Base-by-base conservation (phyloP, 257 asterid species). In the Solanum tarijense region DNA sequence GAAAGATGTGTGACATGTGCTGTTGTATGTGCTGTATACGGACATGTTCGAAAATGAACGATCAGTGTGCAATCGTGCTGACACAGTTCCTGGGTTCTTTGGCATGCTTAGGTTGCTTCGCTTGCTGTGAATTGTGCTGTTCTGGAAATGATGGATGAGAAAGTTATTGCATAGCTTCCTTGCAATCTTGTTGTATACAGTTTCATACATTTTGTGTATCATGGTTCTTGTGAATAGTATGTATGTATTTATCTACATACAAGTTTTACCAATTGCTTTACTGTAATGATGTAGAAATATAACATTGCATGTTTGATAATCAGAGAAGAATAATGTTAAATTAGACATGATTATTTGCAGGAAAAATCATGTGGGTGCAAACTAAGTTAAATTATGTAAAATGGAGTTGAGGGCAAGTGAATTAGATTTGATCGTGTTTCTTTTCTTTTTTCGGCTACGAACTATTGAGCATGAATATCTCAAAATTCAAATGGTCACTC, bases 21-120 rank as follows among this genome's bases (percentile, higher is more conserved):
- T 96, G 99, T 73, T 93, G 99, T 93, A 89, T 93, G 96, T 94
- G 99, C 94, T 94, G 98, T 66, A 90, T 96, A 62, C 91, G 87
- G 16, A 68, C 87, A 2, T 97, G 98, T 81, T 96, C 99, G 14
- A 76, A 69, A 90, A 71, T 96, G 89, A 94, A 95, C 16, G 98
- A 96, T 58, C 99, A 96, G 72, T 96, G 97, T 41, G 96, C 93
- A 13, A 69, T 93, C 23, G 94, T 41, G 21, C 71, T 96, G 86
- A 91, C 98, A 14, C 99, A 97, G 94, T 81, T 96, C 62, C 93
- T 90, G 39, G 93, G 96, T n/a, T 93, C 94, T 83, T 75, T 95
- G 88, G 98, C 98, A 8, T 96, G 98, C 85, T 87, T 97, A 73
- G 95, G 99, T 55, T 97, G 99, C 89, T 92, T 78, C 86, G 48